A percentile compares a stretch with the other conserved stretches of the same genome.
phyloP scores from a whole-genome alignment of 352 stramenopile genomes.

The Phytophthora hibernalis region DNA sequence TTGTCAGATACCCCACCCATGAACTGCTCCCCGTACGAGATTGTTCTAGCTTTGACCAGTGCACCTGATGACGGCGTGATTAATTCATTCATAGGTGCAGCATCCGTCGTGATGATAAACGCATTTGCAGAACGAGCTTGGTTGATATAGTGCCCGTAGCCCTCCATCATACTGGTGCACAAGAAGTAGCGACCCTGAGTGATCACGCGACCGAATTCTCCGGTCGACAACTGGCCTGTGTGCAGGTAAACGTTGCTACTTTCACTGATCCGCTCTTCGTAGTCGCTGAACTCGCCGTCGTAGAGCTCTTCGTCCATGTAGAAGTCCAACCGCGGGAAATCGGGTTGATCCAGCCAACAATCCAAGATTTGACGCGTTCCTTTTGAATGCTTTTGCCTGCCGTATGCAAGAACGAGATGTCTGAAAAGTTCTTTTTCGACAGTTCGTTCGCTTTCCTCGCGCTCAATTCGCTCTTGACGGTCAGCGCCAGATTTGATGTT shows the following conservation, averaged over 20 bases:
- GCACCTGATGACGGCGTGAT: slow-evolving; percentile 52
- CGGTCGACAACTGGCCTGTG: slow-evolving; percentile 29
- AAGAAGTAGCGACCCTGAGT: slow-evolving; percentile 49
- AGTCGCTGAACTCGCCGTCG: slow-evolving; percentile 30
- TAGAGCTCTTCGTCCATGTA: slow-evolving; percentile 51
- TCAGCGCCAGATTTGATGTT: slow-evolving; percentile 41
- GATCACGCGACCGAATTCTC: slow-evolving; percentile 45
- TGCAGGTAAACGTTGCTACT: slow-evolving; percentile 37
- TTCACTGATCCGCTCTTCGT: slow-evolving; percentile 29
- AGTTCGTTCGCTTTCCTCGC: slow-evolving; percentile 9
- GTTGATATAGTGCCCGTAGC: slow-evolving; percentile 72
- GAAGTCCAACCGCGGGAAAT: slow-evolving; percentile 50
- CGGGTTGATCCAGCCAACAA: slow-evolving; percentile 43
- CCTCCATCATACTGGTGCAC: slow-evolving; percentile 56
- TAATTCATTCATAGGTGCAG: slow-evolving; percentile 61
- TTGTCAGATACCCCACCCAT: slow-evolving; percentile 39
- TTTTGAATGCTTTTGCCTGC: slow-evolving; percentile 53
- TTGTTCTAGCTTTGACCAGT: slow-evolving; percentile 30
- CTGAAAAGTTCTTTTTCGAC: slow-evolving; percentile 45
- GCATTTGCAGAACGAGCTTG: slow-evolving; percentile 53
- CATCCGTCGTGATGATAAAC: slow-evolving; percentile 58
- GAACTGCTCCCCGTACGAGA: slow-evolving; percentile 45
- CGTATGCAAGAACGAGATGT: slow-evolving; percentile 51
- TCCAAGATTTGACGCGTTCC: slow-evolving; percentile 50
- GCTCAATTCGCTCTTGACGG: slow-evolving; percentile 15